Evolutionary conservation across 2,329 filamentous ascomycete species (phyloP), one percentile per base, ranked within the genome.

Genomic region (Epichloe baconii): DNA sequence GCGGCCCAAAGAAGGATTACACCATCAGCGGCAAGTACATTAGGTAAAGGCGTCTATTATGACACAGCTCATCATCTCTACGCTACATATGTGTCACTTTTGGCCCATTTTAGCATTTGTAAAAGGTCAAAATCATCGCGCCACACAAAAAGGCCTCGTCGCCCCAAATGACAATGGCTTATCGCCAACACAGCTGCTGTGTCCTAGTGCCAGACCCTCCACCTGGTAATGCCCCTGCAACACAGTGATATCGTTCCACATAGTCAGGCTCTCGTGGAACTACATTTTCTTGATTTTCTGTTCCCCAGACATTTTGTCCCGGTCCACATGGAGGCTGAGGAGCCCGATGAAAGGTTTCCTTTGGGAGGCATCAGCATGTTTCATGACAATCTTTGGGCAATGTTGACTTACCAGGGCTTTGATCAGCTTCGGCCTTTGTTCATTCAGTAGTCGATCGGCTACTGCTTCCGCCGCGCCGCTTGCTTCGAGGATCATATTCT

Each of bases 1-100:
- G 76, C 26, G 86, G 85, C 0, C 85, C 85, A 2, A 80, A 80
- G 62, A 89, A 89, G 67, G 81, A 88, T 60, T 89, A 89, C 60
- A 77, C 69, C 0, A 80, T 83, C 49, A 64, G 68, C 8, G 78
- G 77, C 2, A 63, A 61, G 1, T 83, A 82, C 61, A 72, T 57
- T 43, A 65, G 77, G 50, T 66, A 59, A 48, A 37, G 14, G 1
- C 8, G 19, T 6, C 15, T 19, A 5, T 5, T 14, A 17, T 12
- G 23, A 14, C 5, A n/a, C 31, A 23, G 14, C 17, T 21, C 17
- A 15, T 14, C 14, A 46, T 37, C 11, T 21, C 44, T 2, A 17
- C 11, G 23, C 43, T 31, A 31, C 8, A 10, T 10, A 21, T 31
- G 26, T 31, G 26, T 2, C 26, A 31, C 3, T 31, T 4, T 11